Conservation (phyloP, 306 rosid species). For the Lupinus albus region DNA sequence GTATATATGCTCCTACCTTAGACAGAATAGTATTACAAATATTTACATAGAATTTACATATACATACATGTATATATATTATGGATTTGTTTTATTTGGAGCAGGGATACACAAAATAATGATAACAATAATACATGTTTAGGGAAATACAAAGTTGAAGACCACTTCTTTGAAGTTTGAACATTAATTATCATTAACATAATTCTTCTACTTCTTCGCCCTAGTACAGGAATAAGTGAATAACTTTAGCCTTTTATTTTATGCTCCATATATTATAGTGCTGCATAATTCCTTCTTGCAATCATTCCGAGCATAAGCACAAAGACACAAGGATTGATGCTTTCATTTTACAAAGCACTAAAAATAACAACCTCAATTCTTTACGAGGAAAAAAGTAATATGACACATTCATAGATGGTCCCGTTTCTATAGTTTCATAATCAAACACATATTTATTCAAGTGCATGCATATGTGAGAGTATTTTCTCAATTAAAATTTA, state of each 20-base stretch:
- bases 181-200: no score
- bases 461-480: not conserved
- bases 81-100: no score
- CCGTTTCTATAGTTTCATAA: not conserved
- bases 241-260: conserved; percentile 36
- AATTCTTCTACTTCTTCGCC: not conserved
- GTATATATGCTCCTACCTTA: no score
- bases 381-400: not conserved
- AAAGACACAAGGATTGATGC: conserved; percentile 34
- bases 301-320: conserved; percentile 40
- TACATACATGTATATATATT: no score
- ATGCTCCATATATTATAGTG: conserved; percentile 36
- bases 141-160: no score
- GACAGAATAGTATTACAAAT: no score
- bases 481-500: not conserved
- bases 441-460: not conserved
- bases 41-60: no score
- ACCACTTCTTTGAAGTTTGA: no score
- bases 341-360: conserved; percentile 33
- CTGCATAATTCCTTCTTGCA: conserved; percentile 33
- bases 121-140: no score
- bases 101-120: no score
- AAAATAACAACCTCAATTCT: not conserved
- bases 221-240: conserved; percentile 39
- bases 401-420: not conserved